Evolutionary conservation across 495 filamentous ascomycete genomes (phyloP), one percentile per base, ranked within the genome.

Genomic region (Hypoxylon lienhwacheense): DNA sequence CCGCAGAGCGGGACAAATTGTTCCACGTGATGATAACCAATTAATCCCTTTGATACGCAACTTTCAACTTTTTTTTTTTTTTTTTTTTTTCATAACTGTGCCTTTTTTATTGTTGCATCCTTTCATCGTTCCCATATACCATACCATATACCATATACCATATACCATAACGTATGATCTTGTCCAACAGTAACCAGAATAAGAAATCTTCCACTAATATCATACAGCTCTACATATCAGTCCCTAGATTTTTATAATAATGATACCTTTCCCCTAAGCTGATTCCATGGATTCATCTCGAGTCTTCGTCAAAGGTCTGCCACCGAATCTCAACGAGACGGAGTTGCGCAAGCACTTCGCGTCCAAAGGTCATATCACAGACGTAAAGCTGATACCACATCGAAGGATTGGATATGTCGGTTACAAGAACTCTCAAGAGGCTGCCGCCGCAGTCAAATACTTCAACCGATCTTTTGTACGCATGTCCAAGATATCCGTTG

Each of bases 371-470:
- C 82, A 83, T 59, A 83, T 96, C 65, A 97, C 93, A 37, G 93
- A 97, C 75, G 84, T 88, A 49, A 93, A 91, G 77, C 80, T 95
- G 52, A 85, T 97, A 67, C 84, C 91, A 14, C 81, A 87, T 61
- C 82, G 93, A 63, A 81, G 90, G 47, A 96, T 98, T 73, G 93
- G 91, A 58, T 99, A 96, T 78, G 84, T 99, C 53, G 93, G 93
- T 53, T 97, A 91, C 77, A 92, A 88, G 71, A 89, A 81, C 44
- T 76, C 83, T 33, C 82, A 91, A 54, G 87, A 87, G 60, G 93
- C 93, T 39, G 72, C 78, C 34, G 78, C 83, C 59, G 93, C 93
- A 37, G 87, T 92, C 55, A 89, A 88, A 64, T 96, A 95, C 73
- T 95, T 96, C 81, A 91, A 99, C 74, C 88, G 83, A 64, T 82